A percentile compares a stretch with the other conserved stretches of the same genome.
These are phyloP conservation scores for Angophora floribunda DNA, from an alignment of 345 rosid species.

Conservation along the genomic window DNA sequence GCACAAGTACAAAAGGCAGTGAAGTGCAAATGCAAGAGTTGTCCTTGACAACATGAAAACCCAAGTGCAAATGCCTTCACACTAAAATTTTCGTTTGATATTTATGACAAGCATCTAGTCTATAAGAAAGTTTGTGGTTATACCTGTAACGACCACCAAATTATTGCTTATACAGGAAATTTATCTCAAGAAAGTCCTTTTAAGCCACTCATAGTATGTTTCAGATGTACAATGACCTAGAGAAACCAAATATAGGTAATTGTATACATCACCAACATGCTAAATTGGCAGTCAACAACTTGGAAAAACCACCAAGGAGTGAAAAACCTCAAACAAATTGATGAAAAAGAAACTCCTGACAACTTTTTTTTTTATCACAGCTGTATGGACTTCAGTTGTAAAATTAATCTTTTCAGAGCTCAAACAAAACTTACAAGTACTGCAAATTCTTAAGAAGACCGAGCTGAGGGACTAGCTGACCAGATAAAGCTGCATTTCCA, in stretches of 20 bases:
- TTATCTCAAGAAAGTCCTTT: not conserved
- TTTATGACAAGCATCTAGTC: not conserved
- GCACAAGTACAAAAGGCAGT: not conserved
- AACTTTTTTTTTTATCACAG: not conserved
- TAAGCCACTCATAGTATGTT: not conserved
- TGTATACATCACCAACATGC: not conserved
- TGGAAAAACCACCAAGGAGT: not conserved
- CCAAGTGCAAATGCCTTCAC: not conserved
- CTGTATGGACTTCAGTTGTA: not conserved
- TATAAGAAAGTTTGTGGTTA: not conserved
- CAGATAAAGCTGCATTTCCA: slow-evolving; percentile 93
- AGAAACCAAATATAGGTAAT: not conserved
- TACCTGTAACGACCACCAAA: not conserved
- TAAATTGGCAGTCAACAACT: not conserved
- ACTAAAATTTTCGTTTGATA: not conserved
- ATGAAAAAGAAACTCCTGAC: not conserved
- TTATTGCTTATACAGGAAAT: not conserved
- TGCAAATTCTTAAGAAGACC: slow-evolving; percentile 90
- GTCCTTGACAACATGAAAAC: not conserved
- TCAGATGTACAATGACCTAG: not conserved
- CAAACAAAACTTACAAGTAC: slow-evolving; percentile 56
- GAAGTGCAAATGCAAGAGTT: not conserved
- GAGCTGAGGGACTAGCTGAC: slow-evolving; percentile 90
- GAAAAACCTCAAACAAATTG: not conserved
- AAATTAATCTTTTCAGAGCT: not conserved